Percentiles rank a stretch among this genome's conserved stretches.
Evolutionary conservation across 306 rosid species (phyloP).

Genomic region (barrel medic (Medicago truncatula)): MtrunA17r5.0-ANR NC_053048.1:7629501-7630000

Average conservation of each 20-base stretch:
- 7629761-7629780: slow-evolving; percentile 69
- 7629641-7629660: too few species aligned
- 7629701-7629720: too few species aligned
- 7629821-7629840: slow-evolving; percentile 58
- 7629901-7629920: slow-evolving; percentile 64
- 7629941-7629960: slow-evolving; percentile 48
- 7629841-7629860: slow-evolving; percentile 64
- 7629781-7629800: slow-evolving; percentile 82
- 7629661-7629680: too few species aligned
- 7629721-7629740: not conserved
- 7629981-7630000: slow-evolving; percentile 92
- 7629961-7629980: slow-evolving; percentile 93
- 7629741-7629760: slow-evolving; percentile 43
- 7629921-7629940: slow-evolving; percentile 47
- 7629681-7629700: too few species aligned
- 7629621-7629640: too few species aligned
- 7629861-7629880: slow-evolving; percentile 61
- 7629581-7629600: too few species aligned
- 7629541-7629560: not conserved
- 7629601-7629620: too few species aligned
- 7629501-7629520: too few species aligned
- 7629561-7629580: too few species aligned
- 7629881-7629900: slow-evolving; percentile 74
- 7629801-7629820: slow-evolving; percentile 66
- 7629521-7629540: too few species aligned